Conservation (phyloP, 305 asterid species). For the Fraxinus platypoda region DNA sequence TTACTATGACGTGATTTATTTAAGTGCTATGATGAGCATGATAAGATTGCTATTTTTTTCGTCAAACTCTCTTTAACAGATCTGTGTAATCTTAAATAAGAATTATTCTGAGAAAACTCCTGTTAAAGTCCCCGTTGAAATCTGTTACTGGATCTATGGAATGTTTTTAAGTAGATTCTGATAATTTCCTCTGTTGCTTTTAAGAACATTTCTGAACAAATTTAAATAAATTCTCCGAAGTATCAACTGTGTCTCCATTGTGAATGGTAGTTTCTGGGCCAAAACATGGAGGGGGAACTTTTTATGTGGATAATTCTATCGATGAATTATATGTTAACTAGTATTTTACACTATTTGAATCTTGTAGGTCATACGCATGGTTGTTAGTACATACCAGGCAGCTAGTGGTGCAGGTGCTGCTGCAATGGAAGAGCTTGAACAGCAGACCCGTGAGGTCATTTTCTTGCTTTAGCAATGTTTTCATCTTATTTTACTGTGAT, state of each 20-base stretch:
- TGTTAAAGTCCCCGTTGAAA: not conserved
- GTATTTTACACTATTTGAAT: conserved; percentile 6
- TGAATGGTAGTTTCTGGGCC: conserved; percentile 2
- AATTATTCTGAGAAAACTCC: not conserved
- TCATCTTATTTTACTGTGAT: conserved; percentile 4
- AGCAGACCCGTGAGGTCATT: conserved; percentile 84
- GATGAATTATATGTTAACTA: not conserved
- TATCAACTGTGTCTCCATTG: not conserved
- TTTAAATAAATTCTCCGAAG: not conserved
- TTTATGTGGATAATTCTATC: not conserved
- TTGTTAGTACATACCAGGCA: conserved; percentile 96
- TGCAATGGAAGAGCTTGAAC: conserved; percentile 97
- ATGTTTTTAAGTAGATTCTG: not conserved
- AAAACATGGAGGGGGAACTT: not conserved
- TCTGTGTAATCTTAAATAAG: not conserved
- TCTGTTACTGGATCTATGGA: not conserved
- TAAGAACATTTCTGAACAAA: not conserved
- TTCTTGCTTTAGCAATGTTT: not conserved
- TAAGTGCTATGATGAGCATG: not conserved
- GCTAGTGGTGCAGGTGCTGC: conserved; percentile 99
- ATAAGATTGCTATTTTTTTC: not conserved
- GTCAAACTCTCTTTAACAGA: not conserved
- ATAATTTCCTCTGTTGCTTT: not conserved
- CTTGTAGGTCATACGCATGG: conserved; percentile 82
- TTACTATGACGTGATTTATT: not conserved